Base-by-base conservation (phyloP, 345 rosid genomes). In the Eutrema heterophyllum region DNA sequence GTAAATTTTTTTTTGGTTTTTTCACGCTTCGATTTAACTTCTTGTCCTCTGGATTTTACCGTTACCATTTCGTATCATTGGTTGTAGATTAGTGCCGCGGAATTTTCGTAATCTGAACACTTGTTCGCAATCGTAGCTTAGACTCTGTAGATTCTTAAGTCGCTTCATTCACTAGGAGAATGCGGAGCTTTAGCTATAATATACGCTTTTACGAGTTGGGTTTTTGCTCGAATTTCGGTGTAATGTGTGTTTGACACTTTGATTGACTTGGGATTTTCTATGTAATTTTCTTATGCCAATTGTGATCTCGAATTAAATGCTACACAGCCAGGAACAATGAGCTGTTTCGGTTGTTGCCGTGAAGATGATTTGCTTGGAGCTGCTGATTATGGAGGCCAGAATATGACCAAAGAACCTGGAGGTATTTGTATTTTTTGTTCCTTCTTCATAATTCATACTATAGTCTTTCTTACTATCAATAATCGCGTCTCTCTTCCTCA, bases 311-410 rank as follows among this genome's bases (percentile, higher is more conserved):
- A 15, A 14, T 52, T 18, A 4, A 7, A 29, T 29, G 32, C 32
- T 1, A 21, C 33, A 30, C 33, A 5, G 53, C 1, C 35, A 52
- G 60, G n/a, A 61, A 49, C 16, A 39, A 72, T 92, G 98, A 80
- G 92, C 78, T 89, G 92, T 82, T 88, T 88, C 68, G 64, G 89
- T 66, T 87, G 92, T 73, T 92, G 92, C 46, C 83, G 72, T 50
- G 96, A 85, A 29, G 92, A 83, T 76, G 87, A 84, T 57, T 55
- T 73, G 76, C 82, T 82, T 62, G 83, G 84, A 84, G 74, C 84
- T 67, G 69, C 90, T 36, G 93, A 92, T 50, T 68, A 41, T 78
- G 91, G 90, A 71, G 92, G 86, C 40, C 80, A 82, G 30, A 75
- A 86, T 75, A 69, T 75, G 33, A 77, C 70, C 44, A 88, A 86